phyloP scores from a whole-genome alignment of 306 rosid species.

The Vigna unguiculata region DNA sequence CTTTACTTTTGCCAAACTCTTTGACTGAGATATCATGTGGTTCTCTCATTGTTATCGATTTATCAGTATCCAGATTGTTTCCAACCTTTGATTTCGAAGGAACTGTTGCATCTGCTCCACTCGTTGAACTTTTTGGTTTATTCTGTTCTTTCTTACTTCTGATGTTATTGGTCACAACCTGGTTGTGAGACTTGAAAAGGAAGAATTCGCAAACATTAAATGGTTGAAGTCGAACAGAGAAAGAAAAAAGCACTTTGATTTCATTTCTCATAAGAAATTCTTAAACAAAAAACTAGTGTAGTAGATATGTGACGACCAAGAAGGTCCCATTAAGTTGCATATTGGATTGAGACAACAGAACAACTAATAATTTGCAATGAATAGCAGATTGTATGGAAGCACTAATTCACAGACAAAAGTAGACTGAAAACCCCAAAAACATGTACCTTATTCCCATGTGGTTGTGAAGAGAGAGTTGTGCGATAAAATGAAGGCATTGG shows the following conservation, averaged over 20 bases:
- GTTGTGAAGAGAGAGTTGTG: slow-evolving; percentile 42
- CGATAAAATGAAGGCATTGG: slow-evolving; percentile 77
- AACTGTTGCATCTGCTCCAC: slow-evolving; percentile 39
- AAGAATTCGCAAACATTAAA: slow-evolving; percentile 22
- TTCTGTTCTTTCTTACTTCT: slow-evolving; percentile 45
- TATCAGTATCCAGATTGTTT: slow-evolving; percentile 40
- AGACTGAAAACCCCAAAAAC: slow-evolving; percentile 2
- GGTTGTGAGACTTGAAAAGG: slow-evolving; percentile 7
- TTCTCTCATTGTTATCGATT: slow-evolving; percentile 29
- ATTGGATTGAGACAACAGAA: not conserved
- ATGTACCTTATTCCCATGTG: slow-evolving; percentile 65
- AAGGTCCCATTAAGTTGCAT: slow-evolving; percentile 10
- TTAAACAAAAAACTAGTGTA: not conserved
- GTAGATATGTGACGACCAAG: not conserved
- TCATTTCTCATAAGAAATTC: not conserved
- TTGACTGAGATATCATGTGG: slow-evolving; percentile 29
- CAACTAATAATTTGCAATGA: not conserved
- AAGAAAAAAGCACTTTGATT: slow-evolving; percentile 16
- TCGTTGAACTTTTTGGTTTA: slow-evolving; percentile 48
- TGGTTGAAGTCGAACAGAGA: not conserved
- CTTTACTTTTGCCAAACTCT: slow-evolving; percentile 28
- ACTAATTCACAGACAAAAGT: not conserved
- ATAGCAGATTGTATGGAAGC: not conserved
- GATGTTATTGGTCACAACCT: slow-evolving; percentile 47
- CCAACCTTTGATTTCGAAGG: slow-evolving; percentile 47